These are phyloP conservation scores for Ramaria rubella DNA, from an alignment of 768 basidiomycete species.

Conservation along the genomic window DNA sequence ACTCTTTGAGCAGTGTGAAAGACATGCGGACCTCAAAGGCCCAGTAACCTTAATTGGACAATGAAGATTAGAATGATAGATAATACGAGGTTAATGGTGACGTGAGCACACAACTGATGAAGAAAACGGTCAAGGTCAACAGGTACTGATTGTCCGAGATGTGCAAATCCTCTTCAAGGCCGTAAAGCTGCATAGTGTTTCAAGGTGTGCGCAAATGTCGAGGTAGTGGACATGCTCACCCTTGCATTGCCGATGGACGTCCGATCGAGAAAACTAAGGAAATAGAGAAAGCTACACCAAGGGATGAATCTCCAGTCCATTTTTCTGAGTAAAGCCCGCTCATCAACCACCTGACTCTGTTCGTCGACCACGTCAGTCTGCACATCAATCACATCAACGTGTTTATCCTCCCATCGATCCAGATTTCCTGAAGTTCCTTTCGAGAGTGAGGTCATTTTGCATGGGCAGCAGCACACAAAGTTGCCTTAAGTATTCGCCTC, in stretches of 20 bases:
- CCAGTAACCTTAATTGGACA: slow-evolving; percentile 31
- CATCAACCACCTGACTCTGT: no score
- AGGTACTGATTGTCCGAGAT: slow-evolving; percentile 61
- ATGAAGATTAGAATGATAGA: background rate
- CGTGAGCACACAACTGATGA: slow-evolving; percentile 44
- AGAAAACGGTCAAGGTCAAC: slow-evolving; percentile 66
- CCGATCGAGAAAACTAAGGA: no score
- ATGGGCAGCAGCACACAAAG: no score
- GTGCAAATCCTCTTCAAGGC: slow-evolving; percentile 47
- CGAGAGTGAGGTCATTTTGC: no score
- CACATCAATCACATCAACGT: no score
- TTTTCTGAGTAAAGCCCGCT: slow-evolving; percentile 46
- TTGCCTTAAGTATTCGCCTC: no score
- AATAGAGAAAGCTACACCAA: slow-evolving; percentile 67
- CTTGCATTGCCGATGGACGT: slow-evolving; percentile 72
- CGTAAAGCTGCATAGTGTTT: slow-evolving; percentile 43
- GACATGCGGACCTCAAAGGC: slow-evolving; percentile 48
- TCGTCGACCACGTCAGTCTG: no score
- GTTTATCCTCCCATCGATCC: no score
- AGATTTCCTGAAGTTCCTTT: no score
- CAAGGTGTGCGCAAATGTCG: background rate
- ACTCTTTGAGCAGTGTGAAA: no score
- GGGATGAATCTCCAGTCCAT: slow-evolving; percentile 66
- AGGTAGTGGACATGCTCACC: slow-evolving; percentile 30
- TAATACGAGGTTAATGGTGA: background rate